These are phyloP conservation scores for Rhynchospora pubera DNA, from an alignment of 176 grass and related monocot species.

Conservation along the genomic window DNA sequence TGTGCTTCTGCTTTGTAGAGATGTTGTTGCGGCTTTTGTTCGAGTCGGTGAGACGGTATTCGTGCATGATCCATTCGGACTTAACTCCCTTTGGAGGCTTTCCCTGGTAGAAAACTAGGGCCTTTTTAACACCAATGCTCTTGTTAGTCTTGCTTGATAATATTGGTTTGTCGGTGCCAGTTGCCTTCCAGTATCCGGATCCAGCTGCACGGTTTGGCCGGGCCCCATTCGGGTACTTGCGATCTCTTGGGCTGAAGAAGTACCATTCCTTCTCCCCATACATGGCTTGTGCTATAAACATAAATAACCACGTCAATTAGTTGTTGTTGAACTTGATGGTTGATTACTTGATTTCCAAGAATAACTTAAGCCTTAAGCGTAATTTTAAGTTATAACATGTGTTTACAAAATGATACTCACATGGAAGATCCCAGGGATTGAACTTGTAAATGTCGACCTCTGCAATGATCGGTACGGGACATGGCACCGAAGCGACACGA, in stretches of 20 bases:
- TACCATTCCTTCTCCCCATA: constrained; percentile 24
- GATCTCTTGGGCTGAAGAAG: constrained; percentile 23
- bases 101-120: constrained; percentile 63
- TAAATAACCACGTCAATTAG: not conserved
- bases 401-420: constrained; percentile 12
- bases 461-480: constrained; percentile 4
- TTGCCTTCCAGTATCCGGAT: constrained; percentile 21
- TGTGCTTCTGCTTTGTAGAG: not conserved
- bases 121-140: constrained; percentile 60
- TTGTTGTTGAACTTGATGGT: not conserved
- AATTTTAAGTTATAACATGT: not conserved
- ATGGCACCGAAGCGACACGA: not conserved
- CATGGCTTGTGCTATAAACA: constrained; percentile 6
- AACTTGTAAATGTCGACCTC: constrained; percentile 19
- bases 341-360: not conserved
- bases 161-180: constrained; percentile 18
- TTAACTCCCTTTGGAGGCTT: constrained; percentile 59
- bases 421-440: constrained; percentile 18
- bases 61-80: constrained; percentile 94
- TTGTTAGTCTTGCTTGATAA: constrained; percentile 18
- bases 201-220: constrained; percentile 5
- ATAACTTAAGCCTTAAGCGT: no score
- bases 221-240: constrained; percentile 20
- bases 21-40: not conserved
- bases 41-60: constrained; percentile 43